Evolutionary conservation across 805 yeast species (phyloP).

Genomic region (Sungouiozyma ichnusensis): DNA sequence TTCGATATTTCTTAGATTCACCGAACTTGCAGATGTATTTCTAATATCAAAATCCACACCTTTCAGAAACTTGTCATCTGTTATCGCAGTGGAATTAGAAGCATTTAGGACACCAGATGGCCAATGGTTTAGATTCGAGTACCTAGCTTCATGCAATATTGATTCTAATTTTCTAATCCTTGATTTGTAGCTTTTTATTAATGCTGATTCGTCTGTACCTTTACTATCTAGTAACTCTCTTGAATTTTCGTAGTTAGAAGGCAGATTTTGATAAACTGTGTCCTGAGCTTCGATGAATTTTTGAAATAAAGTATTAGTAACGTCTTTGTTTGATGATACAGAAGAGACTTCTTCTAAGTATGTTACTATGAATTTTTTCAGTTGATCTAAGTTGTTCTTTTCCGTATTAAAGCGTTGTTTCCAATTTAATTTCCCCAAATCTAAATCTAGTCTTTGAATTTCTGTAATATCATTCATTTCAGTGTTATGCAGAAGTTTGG

Average conservation of each 20-base stretch:
- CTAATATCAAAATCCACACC: too few relatives aligned
- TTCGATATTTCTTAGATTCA: neutral
- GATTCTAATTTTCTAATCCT: slow-evolving; percentile 71
- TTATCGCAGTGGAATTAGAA: slow-evolving; percentile 2
- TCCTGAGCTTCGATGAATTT: slow-evolving; percentile 5
- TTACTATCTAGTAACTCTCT: neutral
- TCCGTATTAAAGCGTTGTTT: neutral
- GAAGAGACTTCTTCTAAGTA: slow-evolving; percentile 32
- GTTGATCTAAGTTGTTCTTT: slow-evolving; percentile 1
- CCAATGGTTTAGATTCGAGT: slow-evolving; percentile 40
- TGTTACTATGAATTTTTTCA: slow-evolving; percentile 23
- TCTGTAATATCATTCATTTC: neutral
- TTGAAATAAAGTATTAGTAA: slow-evolving; percentile 26
- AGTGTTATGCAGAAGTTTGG: slow-evolving; percentile 4
- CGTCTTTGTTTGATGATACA: slow-evolving; percentile 24
- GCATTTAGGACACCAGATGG: slow-evolving; percentile 32
- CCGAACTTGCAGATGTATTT: neutral
- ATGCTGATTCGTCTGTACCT: neutral
- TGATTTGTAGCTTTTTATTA: slow-evolving; percentile 36
- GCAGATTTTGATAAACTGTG: slow-evolving; percentile 24
- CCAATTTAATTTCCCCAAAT: neutral
- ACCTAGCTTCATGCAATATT: slow-evolving; percentile 63
- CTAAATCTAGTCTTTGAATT: neutral
- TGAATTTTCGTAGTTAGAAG: slow-evolving; percentile 8
- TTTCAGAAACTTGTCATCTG: neutral